Base-by-base conservation (phyloP, 106 monocot genomes). In the Xerophyta viscosa region DNA sequence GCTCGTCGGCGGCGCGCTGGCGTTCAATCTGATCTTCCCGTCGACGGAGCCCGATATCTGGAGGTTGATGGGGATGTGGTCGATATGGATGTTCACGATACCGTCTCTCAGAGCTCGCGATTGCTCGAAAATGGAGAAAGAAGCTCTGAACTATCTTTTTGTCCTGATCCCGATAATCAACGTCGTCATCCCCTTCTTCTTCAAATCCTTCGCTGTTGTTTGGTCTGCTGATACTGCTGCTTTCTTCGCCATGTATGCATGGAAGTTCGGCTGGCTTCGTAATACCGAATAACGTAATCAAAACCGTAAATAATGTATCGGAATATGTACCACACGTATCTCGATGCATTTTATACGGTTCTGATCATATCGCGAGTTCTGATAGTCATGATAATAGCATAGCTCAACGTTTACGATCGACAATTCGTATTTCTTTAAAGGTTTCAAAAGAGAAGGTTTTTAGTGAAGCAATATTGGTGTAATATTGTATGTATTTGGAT, bases 1-100 rank as follows among this genome's bases (percentile, higher is more conserved):
- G 89, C 29, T 98, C 29, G 15, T 98, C 26, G 96, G 96, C 26
- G 96, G 96, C 57, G 78, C 73, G 42, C 76, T 98, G 28, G 85
- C 96, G 18, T 98, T 89, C 54, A 98, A 98, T 71, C 81, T 98
- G 6, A 62, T 98, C 28, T 98, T 98, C 58, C 96, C 96, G 30
- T 98, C 96, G 11, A 80, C 76, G 65, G 89, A 98, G 54, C 96
- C 96, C 3, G 96, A 98, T 37, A 64, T 98, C 15, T 98, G 96
- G 96, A 81, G 96, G 57, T 51, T 98, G 39, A 98, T 89, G 84
- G 96, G 96, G 21, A 98, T 98, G 96, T 98, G 96, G 96, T 98
- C 96, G 30, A 86, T 98, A 63, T 98, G 96, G 96, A 98, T 98
- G 96, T 98, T 89, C 61, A 89, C 90, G 36, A 90, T 90, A 52